Evolutionary conservation across 345 rosid genomes (phyloP).

Genomic region (Boechera divaricarpa): DNA sequence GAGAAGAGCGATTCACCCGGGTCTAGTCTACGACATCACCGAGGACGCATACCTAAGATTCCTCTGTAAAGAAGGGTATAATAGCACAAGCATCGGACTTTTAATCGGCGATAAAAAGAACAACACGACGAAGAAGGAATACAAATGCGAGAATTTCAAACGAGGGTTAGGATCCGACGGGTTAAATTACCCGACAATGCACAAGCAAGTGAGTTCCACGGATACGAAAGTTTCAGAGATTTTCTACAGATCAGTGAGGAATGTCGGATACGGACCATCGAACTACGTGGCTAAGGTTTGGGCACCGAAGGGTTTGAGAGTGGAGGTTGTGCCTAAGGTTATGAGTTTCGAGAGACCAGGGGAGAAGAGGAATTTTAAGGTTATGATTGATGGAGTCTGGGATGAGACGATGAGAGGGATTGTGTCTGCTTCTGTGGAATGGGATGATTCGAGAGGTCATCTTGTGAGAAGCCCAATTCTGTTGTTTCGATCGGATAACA

Average conservation of each 20-base stretch:
- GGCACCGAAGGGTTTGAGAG: slow-evolving; percentile 54
- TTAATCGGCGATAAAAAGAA: slow-evolving; percentile 45
- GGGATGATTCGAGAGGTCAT: slow-evolving; percentile 64
- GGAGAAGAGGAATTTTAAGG: slow-evolving; percentile 57
- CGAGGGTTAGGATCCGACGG: slow-evolving; percentile 70
- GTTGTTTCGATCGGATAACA: slow-evolving; percentile 35
- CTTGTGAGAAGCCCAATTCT: slow-evolving; percentile 65
- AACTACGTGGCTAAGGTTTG: slow-evolving; percentile 57
- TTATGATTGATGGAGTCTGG: slow-evolving; percentile 55
- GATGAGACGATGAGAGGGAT: slow-evolving; percentile 29
- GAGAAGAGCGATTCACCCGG: slow-evolving; percentile 63
- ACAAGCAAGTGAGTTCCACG: slow-evolving; percentile 47
- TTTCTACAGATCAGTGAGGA: slow-evolving; percentile 67
- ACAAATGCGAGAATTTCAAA: slow-evolving; percentile 55
- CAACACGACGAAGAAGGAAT: slow-evolving; percentile 45
- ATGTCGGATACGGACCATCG: slow-evolving; percentile 56
- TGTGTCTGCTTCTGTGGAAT: slow-evolving; percentile 60
- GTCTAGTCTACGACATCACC: slow-evolving; percentile 69
- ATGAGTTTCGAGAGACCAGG: slow-evolving; percentile 48
- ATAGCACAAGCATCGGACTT: slow-evolving; percentile 59
- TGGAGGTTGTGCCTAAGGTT: slow-evolving; percentile 58
- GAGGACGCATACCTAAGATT: slow-evolving; percentile 58
- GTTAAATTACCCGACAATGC: slow-evolving; percentile 89
- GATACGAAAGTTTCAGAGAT: slow-evolving; percentile 49
- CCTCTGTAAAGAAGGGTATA: slow-evolving; percentile 83